Evolutionary conservation across 176 grass and related monocot species (phyloP).

Genomic region (Juncus inflexus): DNA sequence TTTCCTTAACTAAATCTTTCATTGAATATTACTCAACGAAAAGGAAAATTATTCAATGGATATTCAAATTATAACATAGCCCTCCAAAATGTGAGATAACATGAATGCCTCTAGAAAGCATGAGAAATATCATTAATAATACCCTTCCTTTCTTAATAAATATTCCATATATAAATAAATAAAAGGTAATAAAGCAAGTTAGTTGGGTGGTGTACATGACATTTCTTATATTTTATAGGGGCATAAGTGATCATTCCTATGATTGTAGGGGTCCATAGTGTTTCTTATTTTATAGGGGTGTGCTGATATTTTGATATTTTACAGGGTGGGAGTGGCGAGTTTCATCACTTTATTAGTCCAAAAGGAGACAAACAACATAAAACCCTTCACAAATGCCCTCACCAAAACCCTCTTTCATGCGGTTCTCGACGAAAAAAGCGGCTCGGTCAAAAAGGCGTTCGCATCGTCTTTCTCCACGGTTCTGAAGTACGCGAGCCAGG

Average conservation of each 20-base stretch:
- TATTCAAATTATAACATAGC: too few species aligned
- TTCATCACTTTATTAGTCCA: conserved; percentile 90
- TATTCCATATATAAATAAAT: too few species aligned
- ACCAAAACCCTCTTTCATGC: conserved; percentile 63
- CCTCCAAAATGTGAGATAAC: too few species aligned
- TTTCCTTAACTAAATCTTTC: conserved; percentile 27
- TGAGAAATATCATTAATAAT: too few species aligned
- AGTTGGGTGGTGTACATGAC: too few species aligned
- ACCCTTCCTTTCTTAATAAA: too few species aligned
- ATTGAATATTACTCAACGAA: conserved; percentile 1
- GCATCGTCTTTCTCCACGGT: conserved; percentile 76
- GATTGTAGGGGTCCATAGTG: too few species aligned
- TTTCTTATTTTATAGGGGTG: too few species aligned
- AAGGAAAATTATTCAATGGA: neutral
- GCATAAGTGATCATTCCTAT: too few species aligned
- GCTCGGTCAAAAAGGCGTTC: conserved; percentile 64
- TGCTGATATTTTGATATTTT: conserved; percentile 13
- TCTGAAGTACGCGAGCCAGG: conserved; percentile 69
- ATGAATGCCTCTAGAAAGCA: too few species aligned
- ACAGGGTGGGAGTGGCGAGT: conserved; percentile 89
- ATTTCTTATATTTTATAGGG: too few species aligned
- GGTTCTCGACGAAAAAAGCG: conserved; percentile 83
- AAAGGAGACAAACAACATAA: conserved; percentile 70
- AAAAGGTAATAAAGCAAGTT: too few species aligned
- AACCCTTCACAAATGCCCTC: conserved; percentile 53